Evolutionary conservation across 768 basidiomycete genomes (phyloP).

Genomic region (Butyriboletus loyo): DNA sequence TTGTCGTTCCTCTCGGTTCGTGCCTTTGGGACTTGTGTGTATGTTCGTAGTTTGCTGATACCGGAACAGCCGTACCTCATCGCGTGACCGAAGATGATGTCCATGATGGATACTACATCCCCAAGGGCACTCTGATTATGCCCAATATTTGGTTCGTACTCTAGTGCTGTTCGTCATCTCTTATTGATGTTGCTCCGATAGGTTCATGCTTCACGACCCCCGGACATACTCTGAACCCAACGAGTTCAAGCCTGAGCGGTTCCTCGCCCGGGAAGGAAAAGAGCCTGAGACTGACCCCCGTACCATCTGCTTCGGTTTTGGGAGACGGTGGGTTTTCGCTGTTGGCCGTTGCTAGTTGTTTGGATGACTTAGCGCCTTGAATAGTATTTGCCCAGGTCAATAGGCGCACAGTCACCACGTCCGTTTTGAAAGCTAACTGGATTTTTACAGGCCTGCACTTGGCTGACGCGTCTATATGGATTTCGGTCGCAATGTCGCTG

Average conservation of each 20-base stretch:
- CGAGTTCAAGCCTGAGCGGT: slow-evolving; percentile 59
- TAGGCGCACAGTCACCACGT: neutral
- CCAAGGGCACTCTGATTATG: slow-evolving; percentile 38
- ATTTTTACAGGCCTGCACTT: slow-evolving; percentile 43
- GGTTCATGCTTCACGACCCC: slow-evolving; percentile 34
- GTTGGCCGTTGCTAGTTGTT: slow-evolving; percentile 1
- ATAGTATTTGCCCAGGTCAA: slow-evolving; percentile 30
- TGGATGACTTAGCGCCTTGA: neutral
- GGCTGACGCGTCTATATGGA: slow-evolving; percentile 50
- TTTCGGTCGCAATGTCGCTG: slow-evolving; percentile 42
- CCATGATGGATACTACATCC: slow-evolving; percentile 60
- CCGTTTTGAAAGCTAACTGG: slow-evolving; percentile 24
- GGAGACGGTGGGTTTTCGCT: slow-evolving; percentile 45
- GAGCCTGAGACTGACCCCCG: slow-evolving; percentile 55
- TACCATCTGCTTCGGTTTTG: slow-evolving; percentile 66
- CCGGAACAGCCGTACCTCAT: slow-evolving; percentile 38
- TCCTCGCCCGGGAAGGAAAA: slow-evolving; percentile 37
- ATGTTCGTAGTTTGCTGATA: slow-evolving; percentile 29
- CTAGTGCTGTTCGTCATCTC: slow-evolving; percentile 1
- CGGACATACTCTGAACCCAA: slow-evolving; percentile 50
- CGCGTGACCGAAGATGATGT: slow-evolving; percentile 57
- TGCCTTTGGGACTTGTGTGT: slow-evolving; percentile 26
- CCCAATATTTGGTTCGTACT: slow-evolving; percentile 21
- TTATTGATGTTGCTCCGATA: neutral
- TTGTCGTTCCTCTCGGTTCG: slow-evolving; percentile 38